Base-by-base conservation (phyloP, 352 stramenopile genomes). In the Elongisporangium undulatum region DNA sequence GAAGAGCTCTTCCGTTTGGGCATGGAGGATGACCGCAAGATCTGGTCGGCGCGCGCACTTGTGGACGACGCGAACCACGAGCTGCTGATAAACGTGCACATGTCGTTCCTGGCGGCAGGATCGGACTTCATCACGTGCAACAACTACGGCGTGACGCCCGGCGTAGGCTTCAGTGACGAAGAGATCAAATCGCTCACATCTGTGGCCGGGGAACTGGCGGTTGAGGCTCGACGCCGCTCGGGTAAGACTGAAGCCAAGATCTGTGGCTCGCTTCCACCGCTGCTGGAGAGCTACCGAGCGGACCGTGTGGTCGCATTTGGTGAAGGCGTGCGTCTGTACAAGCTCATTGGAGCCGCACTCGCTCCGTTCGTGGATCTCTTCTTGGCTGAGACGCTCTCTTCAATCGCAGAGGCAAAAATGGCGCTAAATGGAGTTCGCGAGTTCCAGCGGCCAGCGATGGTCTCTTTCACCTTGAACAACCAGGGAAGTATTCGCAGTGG, bases 381-480 rank as follows among this genome's bases (percentile, higher is more conserved):
- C 58, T 67, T 97, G 22, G 89, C 82, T 3, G 90, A 97, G 73
- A 98, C 92, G 19, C 79, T 97, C 69, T 96, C 87, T 12, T 94
- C 73, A 8, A 64, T 88, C 16, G 79, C 85, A 58, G 92, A 98
- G 67, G 80, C 80, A 8, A 83, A 81, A 62, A 92, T 96, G 81
- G 90, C 74, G 16, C 58, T 97, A 21, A 66, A 88, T 17, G 89
- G 81, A 20, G 71, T 97, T 21, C 53, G 79, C 39, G 64, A 74
- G 21, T 64, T 67, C 22, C 19, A 49, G 39, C 69, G 63, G 56
- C 77, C 77, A 16, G 64, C 95, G 20, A 77, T 96, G 62, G 64
- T 96, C 13, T 96, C 90, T 8, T 98, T 89, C 62, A 94, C 90
- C 15, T 64, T 98, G 13, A 63, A 80, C 45, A 66, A 59, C 8